Evolutionary conservation across 805 yeast species (phyloP).

Genomic region (Suhomyces xylopsoci): DNA sequence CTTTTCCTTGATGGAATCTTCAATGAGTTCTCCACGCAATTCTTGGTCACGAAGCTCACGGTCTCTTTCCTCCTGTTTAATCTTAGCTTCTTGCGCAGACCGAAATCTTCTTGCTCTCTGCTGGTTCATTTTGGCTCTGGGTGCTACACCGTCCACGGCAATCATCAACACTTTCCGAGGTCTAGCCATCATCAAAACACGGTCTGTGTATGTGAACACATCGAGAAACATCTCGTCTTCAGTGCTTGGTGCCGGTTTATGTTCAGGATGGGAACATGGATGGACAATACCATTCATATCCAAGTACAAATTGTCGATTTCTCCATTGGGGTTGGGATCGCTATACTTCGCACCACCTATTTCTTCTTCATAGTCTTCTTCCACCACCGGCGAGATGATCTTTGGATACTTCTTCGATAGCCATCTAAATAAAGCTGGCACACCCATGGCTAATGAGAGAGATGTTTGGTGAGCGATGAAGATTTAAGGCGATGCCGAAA

Average conservation of each 20-base stretch:
- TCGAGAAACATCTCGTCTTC: constrained; percentile 97
- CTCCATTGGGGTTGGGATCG: constrained; percentile 91
- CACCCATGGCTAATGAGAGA: constrained; percentile 61
- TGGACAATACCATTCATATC: constrained; percentile 99
- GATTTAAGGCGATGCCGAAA: neutral
- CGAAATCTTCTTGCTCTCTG: constrained; percentile 92
- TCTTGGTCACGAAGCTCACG: constrained; percentile 57
- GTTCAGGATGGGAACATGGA: constrained; percentile 98
- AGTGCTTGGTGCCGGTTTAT: constrained; percentile 91
- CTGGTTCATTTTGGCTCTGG: constrained; percentile 97
- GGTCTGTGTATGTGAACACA: constrained; percentile 86
- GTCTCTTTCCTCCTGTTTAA: constrained; percentile 70
- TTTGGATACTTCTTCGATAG: constrained; percentile 89
- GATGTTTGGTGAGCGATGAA: neutral
- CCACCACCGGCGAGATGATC: constrained; percentile 85
- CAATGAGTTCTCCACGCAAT: constrained; percentile 69
- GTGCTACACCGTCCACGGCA: constrained; percentile 99
- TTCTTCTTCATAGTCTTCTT: constrained; percentile 60
- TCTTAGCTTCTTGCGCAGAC: constrained; percentile 83
- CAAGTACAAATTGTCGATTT: constrained; percentile 84
- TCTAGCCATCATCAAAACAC: constrained; percentile 89
- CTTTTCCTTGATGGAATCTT: constrained; percentile 67
- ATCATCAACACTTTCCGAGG: constrained; percentile 91
- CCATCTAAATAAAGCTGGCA: constrained; percentile 98
- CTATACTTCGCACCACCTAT: constrained; percentile 63